A percentile compares a stretch with the other conserved stretches of the same genome.
phyloP scores from a whole-genome alignment of 2,329 filamentous ascomycete species.

The Fusarium fracticaudum region DNA sequence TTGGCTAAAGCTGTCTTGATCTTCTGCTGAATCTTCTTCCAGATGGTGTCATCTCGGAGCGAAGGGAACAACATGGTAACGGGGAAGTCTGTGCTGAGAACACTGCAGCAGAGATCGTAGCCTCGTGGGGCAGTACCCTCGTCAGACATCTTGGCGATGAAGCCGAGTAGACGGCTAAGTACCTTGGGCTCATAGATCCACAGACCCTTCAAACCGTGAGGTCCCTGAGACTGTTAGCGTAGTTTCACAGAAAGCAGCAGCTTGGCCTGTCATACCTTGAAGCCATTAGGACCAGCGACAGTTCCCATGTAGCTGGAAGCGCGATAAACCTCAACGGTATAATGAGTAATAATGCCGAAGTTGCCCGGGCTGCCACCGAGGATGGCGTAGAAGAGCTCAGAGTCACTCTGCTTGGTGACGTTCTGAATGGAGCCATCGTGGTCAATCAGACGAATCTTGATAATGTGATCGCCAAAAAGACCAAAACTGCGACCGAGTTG shows the following conservation, averaged over 20 bases:
- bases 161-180: conserved; percentile 51
- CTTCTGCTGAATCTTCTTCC: conserved; percentile 44
- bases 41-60: conserved; percentile 41
- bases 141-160: conserved; percentile 56
- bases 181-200: conserved; percentile 53
- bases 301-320: conserved; percentile 50
- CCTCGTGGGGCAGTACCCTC: conserved; percentile 54
- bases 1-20: conserved; percentile 50
- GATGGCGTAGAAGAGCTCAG: conserved; percentile 68
- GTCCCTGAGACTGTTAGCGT: background rate
- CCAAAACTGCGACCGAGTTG: conserved; percentile 60
- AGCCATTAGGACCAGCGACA: conserved; percentile 10
- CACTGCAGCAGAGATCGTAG: conserved; percentile 58
- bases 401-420: conserved; percentile 58
- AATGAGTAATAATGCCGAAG: conserved; percentile 65
- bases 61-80: conserved; percentile 50
- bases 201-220: conserved; percentile 49
- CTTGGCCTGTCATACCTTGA: conserved; percentile 1
- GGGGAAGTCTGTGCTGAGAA: conserved; percentile 54
- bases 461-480: conserved; percentile 63
- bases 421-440: conserved; percentile 56
- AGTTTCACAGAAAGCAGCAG: accelerated
- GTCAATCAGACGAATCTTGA: conserved; percentile 59
- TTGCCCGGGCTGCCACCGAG: conserved; percentile 67
- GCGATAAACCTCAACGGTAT: conserved; percentile 55